These are phyloP conservation scores for Flaveria robusta DNA, from an alignment of 129 eudicot species.

Conservation along the genomic window DNA sequence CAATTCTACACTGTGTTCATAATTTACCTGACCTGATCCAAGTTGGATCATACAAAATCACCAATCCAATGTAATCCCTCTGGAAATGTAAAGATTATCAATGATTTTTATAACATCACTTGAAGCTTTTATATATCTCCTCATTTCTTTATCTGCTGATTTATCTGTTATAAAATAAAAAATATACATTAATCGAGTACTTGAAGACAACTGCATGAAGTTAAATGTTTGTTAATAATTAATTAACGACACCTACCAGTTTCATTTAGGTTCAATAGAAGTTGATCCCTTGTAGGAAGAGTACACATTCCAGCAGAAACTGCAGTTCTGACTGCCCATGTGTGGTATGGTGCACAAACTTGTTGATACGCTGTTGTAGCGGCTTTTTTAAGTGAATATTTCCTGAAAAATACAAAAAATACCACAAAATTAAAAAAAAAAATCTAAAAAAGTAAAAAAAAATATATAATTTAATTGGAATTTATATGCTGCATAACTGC, in stretches of 20 bases:
- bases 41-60: conserved; percentile 38
- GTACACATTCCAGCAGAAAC: conserved; percentile 98
- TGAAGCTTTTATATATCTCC: conserved; percentile 75
- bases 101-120: conserved; percentile 67
- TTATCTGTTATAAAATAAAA: conserved; percentile 43
- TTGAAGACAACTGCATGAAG: not conserved
- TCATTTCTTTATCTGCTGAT: conserved; percentile 85
- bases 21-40: not conserved
- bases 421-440: not conserved
- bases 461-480: not conserved
- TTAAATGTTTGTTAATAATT: not conserved
- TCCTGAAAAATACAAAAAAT: conserved; percentile 34
- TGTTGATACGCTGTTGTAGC: conserved; percentile 79
- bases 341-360: conserved; percentile 87
- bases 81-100: conserved; percentile 60
- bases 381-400: conserved; percentile 63
- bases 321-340: conserved; percentile 98
- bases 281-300: conserved; percentile 92
- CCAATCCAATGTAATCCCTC: conserved; percentile 84
- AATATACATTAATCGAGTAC: not conserved
- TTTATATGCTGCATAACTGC: not conserved
- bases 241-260: conserved; percentile 46
- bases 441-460: not conserved
- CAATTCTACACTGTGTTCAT: conserved; percentile 14
- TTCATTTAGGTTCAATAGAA: conserved; percentile 72